A percentile compares a stretch with the other conserved stretches of the same genome.
Conservation (phyloP, 768 basidiomycete species). For the Punctularia strigosozonata region DNA sequence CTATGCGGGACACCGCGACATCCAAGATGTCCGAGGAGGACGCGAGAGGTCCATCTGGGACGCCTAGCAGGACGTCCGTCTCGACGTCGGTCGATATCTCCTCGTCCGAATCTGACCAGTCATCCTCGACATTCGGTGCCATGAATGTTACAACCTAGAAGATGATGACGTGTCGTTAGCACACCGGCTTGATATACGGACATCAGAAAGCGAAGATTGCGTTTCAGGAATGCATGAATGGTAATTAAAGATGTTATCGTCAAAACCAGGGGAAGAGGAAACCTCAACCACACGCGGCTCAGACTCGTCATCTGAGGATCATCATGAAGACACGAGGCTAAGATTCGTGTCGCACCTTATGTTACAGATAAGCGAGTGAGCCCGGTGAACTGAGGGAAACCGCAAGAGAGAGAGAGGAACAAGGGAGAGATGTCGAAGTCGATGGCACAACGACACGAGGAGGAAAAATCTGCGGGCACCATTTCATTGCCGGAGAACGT, state of each 20-base stretch:
- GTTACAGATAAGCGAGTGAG: no score
- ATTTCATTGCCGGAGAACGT: no score
- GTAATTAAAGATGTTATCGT: constrained; percentile 65
- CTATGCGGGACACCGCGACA: constrained; percentile 80
- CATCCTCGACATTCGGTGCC: constrained; percentile 35
- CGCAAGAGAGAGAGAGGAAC: no score
- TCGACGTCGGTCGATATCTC: constrained; percentile 42
- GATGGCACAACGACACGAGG: no score
- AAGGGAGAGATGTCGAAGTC: no score
- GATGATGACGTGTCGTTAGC: constrained; percentile 2
- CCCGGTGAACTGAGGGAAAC: constrained; percentile 5
- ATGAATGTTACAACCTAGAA: constrained; percentile 19
- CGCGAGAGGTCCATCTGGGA: constrained; percentile 67
- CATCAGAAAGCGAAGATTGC: constrained; percentile 11
- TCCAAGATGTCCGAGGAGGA: constrained; percentile 49
- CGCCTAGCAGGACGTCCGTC: constrained; percentile 66
- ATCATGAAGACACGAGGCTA: constrained; percentile 21
- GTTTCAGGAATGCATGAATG: constrained; percentile 92
- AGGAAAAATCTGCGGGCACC: no score
- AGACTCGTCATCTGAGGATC: constrained; percentile 74
- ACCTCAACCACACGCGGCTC: constrained; percentile 46
- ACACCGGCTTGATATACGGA: constrained; percentile 3
- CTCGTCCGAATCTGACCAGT: constrained; percentile 78
- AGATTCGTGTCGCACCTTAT: no score
- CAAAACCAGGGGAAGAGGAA: constrained; percentile 36